phyloP scores from a whole-genome alignment of 1,139 yeast genomes.

The Sporopachydermia cereana region DNA sequence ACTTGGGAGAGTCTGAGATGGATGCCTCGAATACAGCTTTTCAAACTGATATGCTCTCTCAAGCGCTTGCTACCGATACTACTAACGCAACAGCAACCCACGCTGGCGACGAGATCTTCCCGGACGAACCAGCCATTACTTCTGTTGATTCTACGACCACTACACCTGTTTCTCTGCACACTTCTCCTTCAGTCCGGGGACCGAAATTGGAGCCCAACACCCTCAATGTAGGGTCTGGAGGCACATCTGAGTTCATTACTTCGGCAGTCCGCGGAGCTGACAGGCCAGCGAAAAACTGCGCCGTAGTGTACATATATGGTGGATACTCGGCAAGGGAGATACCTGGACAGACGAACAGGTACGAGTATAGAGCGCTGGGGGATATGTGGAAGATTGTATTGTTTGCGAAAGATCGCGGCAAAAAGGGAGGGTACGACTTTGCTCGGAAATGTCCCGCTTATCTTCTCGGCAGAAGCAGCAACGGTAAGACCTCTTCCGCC shows the following conservation, averaged over 20 bases:
- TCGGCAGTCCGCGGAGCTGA: not conserved
- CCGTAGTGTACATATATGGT: conserved; percentile 30
- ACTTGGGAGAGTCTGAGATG: not conserved
- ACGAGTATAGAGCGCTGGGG: conserved; percentile 28
- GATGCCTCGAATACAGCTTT: not conserved
- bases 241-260: not conserved
- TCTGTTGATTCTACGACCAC: not conserved
- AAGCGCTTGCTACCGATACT: not conserved
- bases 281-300: conserved; percentile 8
- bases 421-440: not conserved
- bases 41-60: not conserved
- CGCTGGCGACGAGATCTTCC: too few species aligned
- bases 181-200: not conserved
- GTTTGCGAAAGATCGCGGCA: not conserved
- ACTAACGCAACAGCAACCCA: too few species aligned
- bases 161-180: not conserved
- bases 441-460: not conserved
- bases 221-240: not conserved
- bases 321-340: conserved; percentile 26
- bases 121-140: not conserved
- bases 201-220: not conserved
- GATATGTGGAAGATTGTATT: conserved; percentile 35
- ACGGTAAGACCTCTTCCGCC: not conserved
- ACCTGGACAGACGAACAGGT: conserved; percentile 13
- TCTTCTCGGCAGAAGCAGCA: not conserved